Evolutionary conservation across 1,284 basidiomycete genomes (phyloP), one percentile per base, ranked within the genome.

Genomic region (Cryptococcus sp.): DNA sequence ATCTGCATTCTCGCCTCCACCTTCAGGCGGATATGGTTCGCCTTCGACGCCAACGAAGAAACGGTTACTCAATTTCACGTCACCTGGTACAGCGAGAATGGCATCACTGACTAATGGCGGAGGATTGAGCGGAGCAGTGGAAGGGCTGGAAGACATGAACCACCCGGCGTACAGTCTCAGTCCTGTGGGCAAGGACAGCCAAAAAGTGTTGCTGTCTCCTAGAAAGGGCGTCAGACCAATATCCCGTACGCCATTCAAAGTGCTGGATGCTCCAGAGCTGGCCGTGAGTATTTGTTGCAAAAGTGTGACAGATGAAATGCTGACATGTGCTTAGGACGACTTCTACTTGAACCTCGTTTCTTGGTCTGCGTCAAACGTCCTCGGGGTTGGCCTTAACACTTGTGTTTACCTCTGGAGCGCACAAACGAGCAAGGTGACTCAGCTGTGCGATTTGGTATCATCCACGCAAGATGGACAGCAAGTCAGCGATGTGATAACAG

Each of bases 331-430:
- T 40, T 59, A 80, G 63, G 95, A 99, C 76, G 96, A 99, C 75
- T 99, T 97, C 78, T 99, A 99, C 72, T 87, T 99, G 62, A 99
- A 99, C 70, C 83, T 99, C 17, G 93, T 99, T 17, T 95, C 98
- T 64, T 99, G 96, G 95, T 93, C 89, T 1, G 89, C 87, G 52
- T 93, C 91, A 8, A 97, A 99, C 73, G 86, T 97, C 0, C 85
- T 99, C 0, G 93, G 90, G 13, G 96, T 99, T 2, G 96, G 94
- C 0, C 83, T 99, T 3, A 91, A 89, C 3, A 83, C 87, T 0
- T 93, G 91, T 62, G 94, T 99, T 5, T 99, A 99, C 75, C 85
- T 98, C 1, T 99, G 96, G 96, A 91, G 89, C 13, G 96, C 95
- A 11, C 88, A 93, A 64, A 96, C 92, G 53, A 91, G 92, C 11